Percentiles rank a stretch among this genome's conserved stretches.
phyloP scores from a whole-genome alignment of 1,284 basidiomycete genomes.

The Leccinum fallax region DNA sequence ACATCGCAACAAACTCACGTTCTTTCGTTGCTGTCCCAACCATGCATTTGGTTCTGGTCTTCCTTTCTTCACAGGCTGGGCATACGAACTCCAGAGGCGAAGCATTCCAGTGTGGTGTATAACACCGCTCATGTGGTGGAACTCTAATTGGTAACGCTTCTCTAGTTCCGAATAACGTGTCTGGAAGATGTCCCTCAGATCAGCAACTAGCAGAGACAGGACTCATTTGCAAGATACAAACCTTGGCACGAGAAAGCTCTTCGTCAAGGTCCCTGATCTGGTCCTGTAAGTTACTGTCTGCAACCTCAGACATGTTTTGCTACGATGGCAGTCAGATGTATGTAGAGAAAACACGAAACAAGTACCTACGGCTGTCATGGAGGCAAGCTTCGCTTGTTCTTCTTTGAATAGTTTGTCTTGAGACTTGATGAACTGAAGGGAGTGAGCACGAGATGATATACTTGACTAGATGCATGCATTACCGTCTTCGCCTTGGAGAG shows the following conservation, averaged over 20 bases:
- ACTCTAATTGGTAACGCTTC: constrained; percentile 71
- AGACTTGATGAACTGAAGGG: constrained; percentile 80
- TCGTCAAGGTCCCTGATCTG: constrained; percentile 75
- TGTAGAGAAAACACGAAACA: neutral
- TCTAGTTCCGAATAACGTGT: constrained; percentile 55
- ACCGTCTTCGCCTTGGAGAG: constrained; percentile 81
- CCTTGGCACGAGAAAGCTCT: constrained; percentile 66
- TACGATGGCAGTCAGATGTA: constrained; percentile 16
- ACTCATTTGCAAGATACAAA: constrained; percentile 27
- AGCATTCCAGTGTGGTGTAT: constrained; percentile 73
- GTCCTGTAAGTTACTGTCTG: constrained; percentile 65
- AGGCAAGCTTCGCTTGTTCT: constrained; percentile 58
- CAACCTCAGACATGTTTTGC: constrained; percentile 69
- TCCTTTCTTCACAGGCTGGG: constrained; percentile 44
- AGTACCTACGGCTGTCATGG: constrained; percentile 25
- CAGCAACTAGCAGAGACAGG: neutral
- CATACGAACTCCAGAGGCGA: constrained; percentile 54
- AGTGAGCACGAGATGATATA: constrained; percentile 5
- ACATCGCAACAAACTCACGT: constrained; percentile 38
- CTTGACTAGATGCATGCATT: constrained; percentile 17
- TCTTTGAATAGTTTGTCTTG: constrained; percentile 90
- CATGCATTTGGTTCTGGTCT: constrained; percentile 51
- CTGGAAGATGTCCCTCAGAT: constrained; percentile 37
- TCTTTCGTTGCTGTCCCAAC: constrained; percentile 61
- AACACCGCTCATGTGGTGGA: constrained; percentile 77